Percentiles rank a stretch among this genome's conserved stretches.
Conservation (phyloP, 1,284 basidiomycete genomes). For the Rhodofomes roseus region DNA sequence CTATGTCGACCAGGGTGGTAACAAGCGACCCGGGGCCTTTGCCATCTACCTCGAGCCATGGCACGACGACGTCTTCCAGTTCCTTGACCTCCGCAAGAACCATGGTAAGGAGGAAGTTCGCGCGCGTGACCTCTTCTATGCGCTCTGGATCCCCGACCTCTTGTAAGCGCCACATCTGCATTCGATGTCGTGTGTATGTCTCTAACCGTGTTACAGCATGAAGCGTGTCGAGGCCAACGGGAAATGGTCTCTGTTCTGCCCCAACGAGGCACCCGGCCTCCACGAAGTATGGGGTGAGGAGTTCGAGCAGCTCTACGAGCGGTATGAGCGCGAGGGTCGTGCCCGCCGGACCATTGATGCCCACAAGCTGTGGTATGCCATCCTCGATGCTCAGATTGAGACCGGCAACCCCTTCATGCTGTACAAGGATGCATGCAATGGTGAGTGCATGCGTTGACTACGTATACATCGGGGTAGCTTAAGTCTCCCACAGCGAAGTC, state of each 20-base stretch:
- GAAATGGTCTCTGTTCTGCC: conserved; percentile 98
- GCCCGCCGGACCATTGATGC: conserved; percentile 88
- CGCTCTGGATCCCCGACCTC: conserved; percentile 96
- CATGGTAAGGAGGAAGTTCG: conserved; percentile 99
- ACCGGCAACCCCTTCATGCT: conserved; percentile 98
- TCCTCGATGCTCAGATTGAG: conserved; percentile 96
- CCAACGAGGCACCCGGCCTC: conserved; percentile 91
- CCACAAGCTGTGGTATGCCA: conserved; percentile 98
- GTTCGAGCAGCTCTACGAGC: conserved; percentile 88
- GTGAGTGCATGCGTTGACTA: conserved; percentile 38
- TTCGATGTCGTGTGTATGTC: background rate
- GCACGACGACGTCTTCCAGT: conserved; percentile 98
- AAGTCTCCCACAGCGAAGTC: conserved; percentile 68
- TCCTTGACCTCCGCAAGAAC: conserved; percentile 98
- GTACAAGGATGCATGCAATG: conserved; percentile 91
- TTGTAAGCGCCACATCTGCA: conserved; percentile 61
- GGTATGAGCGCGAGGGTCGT: conserved; percentile 91
- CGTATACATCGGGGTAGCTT: background rate
- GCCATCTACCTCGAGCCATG: conserved; percentile 97
- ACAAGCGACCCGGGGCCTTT: conserved; percentile 99
- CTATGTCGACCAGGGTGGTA: conserved; percentile 99
- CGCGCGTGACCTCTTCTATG: conserved; percentile 97
- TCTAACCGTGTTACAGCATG: conserved; percentile 55
- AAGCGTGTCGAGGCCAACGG: conserved; percentile 86
- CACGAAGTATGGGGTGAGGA: conserved; percentile 90